Evolutionary conservation across 257 asterid genomes (phyloP).

Genomic region (Solanum dulcamara): DNA sequence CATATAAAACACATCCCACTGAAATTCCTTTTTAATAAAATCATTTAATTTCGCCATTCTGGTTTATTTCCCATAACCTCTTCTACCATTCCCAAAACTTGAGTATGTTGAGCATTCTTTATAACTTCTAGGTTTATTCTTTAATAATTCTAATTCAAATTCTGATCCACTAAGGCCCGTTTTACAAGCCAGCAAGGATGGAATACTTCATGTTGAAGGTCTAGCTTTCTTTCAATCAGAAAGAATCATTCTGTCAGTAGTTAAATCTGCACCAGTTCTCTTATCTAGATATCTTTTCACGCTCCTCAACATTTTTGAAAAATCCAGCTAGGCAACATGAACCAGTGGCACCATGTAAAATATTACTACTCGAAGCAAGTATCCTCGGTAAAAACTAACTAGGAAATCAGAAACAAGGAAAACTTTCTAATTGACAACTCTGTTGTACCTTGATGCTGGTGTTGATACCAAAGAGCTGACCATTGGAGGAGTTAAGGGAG

Average conservation of each 20-base stretch:
- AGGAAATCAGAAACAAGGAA: background rate
- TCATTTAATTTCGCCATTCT: background rate
- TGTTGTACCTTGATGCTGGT: constrained; percentile 87
- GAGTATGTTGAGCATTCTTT: background rate
- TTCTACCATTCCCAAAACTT: background rate
- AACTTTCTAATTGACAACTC: constrained; percentile 4
- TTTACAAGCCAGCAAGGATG: background rate
- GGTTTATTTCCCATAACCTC: background rate
- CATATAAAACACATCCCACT: background rate
- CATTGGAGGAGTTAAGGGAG: constrained; percentile 69
- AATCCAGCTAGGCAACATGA: background rate
- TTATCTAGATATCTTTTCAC: background rate
- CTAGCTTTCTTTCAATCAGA: background rate
- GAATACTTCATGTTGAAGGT: background rate
- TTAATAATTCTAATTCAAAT: background rate
- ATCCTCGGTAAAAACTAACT: background rate
- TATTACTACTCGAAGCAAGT: background rate
- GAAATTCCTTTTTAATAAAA: background rate
- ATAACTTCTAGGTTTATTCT: background rate
- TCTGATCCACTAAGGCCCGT: background rate
- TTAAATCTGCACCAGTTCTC: background rate
- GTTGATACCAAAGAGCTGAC: constrained; percentile 69
- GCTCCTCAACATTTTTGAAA: background rate
- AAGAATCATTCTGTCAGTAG: background rate
- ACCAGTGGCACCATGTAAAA: background rate